Evolutionary conservation across 2,329 filamentous ascomycete genomes (phyloP), one percentile per base, ranked within the genome.

Genomic region (Plenodomus lindquistii): DNA sequence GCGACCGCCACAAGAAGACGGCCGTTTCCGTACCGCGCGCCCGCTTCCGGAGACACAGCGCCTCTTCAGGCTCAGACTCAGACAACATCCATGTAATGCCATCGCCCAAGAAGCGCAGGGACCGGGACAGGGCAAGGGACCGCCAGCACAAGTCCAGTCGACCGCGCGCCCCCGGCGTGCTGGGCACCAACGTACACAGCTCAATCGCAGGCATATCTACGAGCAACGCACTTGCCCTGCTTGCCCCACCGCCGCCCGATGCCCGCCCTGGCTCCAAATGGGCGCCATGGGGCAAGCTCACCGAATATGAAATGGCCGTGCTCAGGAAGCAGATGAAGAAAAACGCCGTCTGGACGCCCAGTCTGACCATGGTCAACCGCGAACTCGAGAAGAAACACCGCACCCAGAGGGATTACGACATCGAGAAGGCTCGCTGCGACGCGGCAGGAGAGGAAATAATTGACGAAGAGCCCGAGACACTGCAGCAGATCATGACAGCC

Each of bases 281-380:
- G 71, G 73, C 80, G 51, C 84, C 84, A 2, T 87, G 84, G 84
- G 75, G 83, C 59, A 81, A 83, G 48, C 71, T 87, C 53, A 86
- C 84, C 2, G 84, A 86, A 57, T 87, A 80, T 73, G 84, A 87
- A 62, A 85, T 87, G 83, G 84, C 83, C 4, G 83, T 85, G 54
- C 78, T 94, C 7, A 79, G 89, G 51, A 94, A 94, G 73, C 81
- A 87, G 16, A 94, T 94, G 89, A 94, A 94, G 81, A 94, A 94
- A 79, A 94, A 94, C 64, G 87, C 89, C 0, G 86, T 89, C 4
- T 94, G 89, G 89, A 85, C 84, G 2, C 89, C 89, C 0, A 92
- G 88, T 54, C 87, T 90, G 60, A 92, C 89, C 0, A 94, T 94
- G 89, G 89, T 93, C 55, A 83, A 87, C 15, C 80, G 89, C 22